These are phyloP conservation scores for Kwoniella heveanensis DNA, from an alignment of 768 basidiomycete species.

Conservation along the genomic window DNA sequence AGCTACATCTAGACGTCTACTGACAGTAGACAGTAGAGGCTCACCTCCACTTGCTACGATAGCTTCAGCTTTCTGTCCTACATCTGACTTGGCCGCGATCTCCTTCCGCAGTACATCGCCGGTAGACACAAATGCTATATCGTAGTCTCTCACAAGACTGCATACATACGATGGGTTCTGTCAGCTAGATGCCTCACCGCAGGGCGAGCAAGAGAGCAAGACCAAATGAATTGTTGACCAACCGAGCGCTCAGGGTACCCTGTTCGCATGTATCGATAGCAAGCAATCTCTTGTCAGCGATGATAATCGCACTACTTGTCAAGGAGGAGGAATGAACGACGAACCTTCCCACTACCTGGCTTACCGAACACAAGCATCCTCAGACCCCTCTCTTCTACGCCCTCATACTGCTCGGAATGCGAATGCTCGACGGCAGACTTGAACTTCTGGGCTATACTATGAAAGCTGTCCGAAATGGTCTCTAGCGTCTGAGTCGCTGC, in stretches of 20 bases:
- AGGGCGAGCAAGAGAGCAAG: neutral
- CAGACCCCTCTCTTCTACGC: conserved; percentile 40
- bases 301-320: too few relatives aligned
- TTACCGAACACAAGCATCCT: conserved; percentile 57
- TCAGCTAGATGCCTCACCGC: neutral
- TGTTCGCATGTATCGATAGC: too few relatives aligned
- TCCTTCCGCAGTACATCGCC: conserved; percentile 57
- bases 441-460: conserved; percentile 22
- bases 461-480: conserved; percentile 19
- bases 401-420: conserved; percentile 35
- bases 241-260: conserved; percentile 50
- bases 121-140: conserved; percentile 56
- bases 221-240: too few relatives aligned
- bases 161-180: neutral
- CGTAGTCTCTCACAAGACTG: conserved; percentile 54
- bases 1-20: too few relatives aligned
- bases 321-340: neutral
- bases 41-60: conserved; percentile 55
- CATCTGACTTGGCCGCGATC: conserved; percentile 48
- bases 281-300: conserved; percentile 8
- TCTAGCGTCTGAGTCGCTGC: conserved; percentile 1
- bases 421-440: conserved; percentile 17
- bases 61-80: conserved; percentile 52
- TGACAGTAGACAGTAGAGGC: too few relatives aligned
- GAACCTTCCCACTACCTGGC: conserved; percentile 53